These are phyloP conservation scores for Xylaria intraflava DNA, from an alignment of 495 filamentous ascomycete genomes.

Conservation along the genomic window DNA sequence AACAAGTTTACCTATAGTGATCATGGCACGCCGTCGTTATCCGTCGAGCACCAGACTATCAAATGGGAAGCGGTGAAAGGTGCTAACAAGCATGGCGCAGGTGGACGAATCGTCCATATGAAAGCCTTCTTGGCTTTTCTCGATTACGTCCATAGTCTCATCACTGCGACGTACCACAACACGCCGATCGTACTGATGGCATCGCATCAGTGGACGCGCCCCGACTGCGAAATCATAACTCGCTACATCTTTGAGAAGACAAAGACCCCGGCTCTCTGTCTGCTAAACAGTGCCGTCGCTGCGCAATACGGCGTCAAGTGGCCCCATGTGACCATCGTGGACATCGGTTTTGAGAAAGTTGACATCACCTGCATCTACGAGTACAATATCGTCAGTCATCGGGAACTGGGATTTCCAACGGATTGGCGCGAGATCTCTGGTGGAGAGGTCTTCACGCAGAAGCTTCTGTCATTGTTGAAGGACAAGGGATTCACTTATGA, in stretches of 20 bases:
- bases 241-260: slow-evolving; percentile 97
- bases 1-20: not conserved
- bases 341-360: slow-evolving; percentile 84
- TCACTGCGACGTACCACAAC: slow-evolving; percentile 82
- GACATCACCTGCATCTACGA: slow-evolving; percentile 86
- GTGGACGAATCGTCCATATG: slow-evolving; percentile 84
- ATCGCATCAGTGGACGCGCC: slow-evolving; percentile 77
- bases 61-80: not conserved
- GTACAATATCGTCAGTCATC: slow-evolving; percentile 50
- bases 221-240: slow-evolving; percentile 73
- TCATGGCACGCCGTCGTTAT: not conserved
- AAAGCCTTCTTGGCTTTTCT: slow-evolving; percentile 86
- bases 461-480: slow-evolving; percentile 61
- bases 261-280: slow-evolving; percentile 79
- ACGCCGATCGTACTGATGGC: slow-evolving; percentile 85
- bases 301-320: slow-evolving; percentile 77
- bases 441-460: slow-evolving; percentile 81
- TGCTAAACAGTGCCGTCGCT: slow-evolving; percentile 80
- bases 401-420: slow-evolving; percentile 34
- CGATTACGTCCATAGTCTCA: slow-evolving; percentile 73
- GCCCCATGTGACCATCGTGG: slow-evolving; percentile 70
- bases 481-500: slow-evolving; percentile 67
- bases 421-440: slow-evolving; percentile 62
- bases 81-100: slow-evolving; percentile 17
- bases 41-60: not conserved